Conservation (phyloP, 352 stramenopile species). For the Pythium rhizo-oryzae region DNA sequence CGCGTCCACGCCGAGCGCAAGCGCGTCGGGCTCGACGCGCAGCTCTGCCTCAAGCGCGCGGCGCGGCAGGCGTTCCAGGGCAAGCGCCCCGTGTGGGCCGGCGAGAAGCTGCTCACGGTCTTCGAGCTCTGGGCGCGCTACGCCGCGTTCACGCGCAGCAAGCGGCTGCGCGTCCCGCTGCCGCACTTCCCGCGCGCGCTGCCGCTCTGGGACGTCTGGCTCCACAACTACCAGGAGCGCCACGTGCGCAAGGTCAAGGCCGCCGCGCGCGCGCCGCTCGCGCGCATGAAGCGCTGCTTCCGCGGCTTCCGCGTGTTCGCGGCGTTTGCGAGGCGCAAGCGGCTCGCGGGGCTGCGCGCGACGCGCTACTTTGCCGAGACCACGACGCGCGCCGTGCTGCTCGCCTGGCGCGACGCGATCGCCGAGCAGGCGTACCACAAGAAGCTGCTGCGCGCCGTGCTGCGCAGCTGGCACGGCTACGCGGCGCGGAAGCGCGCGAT, state of each 20-base stretch:
- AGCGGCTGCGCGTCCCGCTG: slow-evolving; percentile 46
- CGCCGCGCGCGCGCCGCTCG: slow-evolving; percentile 46
- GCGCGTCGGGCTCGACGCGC: slow-evolving; percentile 59
- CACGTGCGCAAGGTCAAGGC: slow-evolving; percentile 77
- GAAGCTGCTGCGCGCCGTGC: slow-evolving; percentile 38
- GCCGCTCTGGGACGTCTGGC: slow-evolving; percentile 72
- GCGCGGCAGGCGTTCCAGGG: slow-evolving; percentile 57
- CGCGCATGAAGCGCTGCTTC: slow-evolving; percentile 56
- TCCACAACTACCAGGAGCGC: slow-evolving; percentile 77
- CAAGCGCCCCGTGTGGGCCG: slow-evolving; percentile 52
- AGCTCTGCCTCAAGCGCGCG: slow-evolving; percentile 75
- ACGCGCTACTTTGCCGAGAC: slow-evolving; percentile 22
- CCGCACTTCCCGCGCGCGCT: slow-evolving; percentile 47
- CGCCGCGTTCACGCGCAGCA: slow-evolving; percentile 56
- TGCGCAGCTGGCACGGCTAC: slow-evolving; percentile 39
- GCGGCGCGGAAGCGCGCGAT: slow-evolving; percentile 38
- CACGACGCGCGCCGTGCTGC: slow-evolving; percentile 29
- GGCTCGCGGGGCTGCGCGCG: slow-evolving; percentile 25
- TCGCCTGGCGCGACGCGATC: slow-evolving; percentile 54
- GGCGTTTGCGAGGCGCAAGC: slow-evolving; percentile 20
- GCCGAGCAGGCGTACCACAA: slow-evolving; percentile 46
- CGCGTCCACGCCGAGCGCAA: slow-evolving; percentile 44
- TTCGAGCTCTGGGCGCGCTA: slow-evolving; percentile 76
- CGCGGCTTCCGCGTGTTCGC: slow-evolving; percentile 37
- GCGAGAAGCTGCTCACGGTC: slow-evolving; percentile 59